Conservation (phyloP, 208 protist species). For the Leishmania tropica region DNA sequence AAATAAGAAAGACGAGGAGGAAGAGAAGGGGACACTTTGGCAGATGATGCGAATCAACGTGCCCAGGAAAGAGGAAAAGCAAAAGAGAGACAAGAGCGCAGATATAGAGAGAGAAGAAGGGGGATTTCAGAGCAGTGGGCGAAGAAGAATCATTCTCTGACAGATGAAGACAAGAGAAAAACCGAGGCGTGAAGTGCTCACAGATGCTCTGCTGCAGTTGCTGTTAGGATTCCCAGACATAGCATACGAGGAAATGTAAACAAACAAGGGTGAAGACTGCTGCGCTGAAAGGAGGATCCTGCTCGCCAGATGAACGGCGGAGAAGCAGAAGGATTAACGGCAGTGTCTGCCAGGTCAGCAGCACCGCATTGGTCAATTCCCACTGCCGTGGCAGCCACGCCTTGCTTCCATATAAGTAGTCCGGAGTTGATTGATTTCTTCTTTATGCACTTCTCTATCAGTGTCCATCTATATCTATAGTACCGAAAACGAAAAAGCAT, state of each 20-base stretch:
- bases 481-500: not conserved
- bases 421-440: not conserved
- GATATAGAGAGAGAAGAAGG: not conserved
- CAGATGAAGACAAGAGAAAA: not conserved
- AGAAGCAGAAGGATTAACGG: not conserved
- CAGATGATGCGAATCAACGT: not conserved
- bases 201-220: not conserved
- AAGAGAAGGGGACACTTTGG: not conserved
- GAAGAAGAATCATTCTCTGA: not conserved
- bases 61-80: not conserved
- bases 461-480: not conserved
- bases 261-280: not conserved
- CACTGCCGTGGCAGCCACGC: not conserved
- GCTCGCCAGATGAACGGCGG: not conserved
- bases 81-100: not conserved
- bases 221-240: not conserved
- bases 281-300: not conserved
- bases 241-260: not conserved
- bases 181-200: not conserved
- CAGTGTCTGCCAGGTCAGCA: not conserved
- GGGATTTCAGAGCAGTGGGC: not conserved
- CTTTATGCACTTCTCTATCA: constrained; percentile 1
- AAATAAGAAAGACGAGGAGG: not conserved
- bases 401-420: not conserved
- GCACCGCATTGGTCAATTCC: not conserved